phyloP scores from a whole-genome alignment of 2,329 filamentous ascomycete species.

The Monosporascus sp. region DNA sequence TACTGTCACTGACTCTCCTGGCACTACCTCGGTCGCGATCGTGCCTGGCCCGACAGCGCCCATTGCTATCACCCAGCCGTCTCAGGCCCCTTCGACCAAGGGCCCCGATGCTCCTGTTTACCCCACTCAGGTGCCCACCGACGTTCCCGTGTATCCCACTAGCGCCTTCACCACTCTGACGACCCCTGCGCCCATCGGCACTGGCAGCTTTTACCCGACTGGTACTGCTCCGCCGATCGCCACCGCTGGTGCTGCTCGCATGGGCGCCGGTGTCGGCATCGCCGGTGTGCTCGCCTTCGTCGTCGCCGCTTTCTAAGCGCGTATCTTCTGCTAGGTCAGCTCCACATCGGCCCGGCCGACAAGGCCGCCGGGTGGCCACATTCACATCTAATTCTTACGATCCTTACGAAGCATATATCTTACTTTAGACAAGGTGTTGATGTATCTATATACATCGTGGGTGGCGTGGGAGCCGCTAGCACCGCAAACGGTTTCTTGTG shows the following conservation, averaged over 20 bases:
- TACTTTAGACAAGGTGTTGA: conserved; percentile 22
- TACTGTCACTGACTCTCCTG: conserved; percentile 24
- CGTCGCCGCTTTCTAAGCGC: conserved; percentile 41
- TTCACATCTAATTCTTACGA: conserved; percentile 47
- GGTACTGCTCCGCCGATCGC: conserved; percentile 17
- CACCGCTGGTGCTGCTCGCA: conserved; percentile 28
- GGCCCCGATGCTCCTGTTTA: conserved; percentile 30
- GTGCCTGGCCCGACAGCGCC: conserved; percentile 26
- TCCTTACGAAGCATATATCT: conserved; percentile 45
- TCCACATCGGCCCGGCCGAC: conserved; percentile 5
- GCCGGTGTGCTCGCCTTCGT: conserved; percentile 39
- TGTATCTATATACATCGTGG: conserved; percentile 4
- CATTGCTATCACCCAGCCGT: conserved; percentile 18
- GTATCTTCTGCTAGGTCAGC: conserved; percentile 2
- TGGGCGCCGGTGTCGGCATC: conserved; percentile 40
- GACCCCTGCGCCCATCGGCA: conserved; percentile 33
- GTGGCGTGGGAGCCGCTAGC: not conserved
- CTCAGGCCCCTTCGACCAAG: conserved; percentile 19
- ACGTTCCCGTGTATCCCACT: conserved; percentile 30
- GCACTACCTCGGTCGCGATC: conserved; percentile 36
- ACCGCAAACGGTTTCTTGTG: not conserved
- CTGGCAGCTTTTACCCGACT: conserved; percentile 22
- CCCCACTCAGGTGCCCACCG: conserved; percentile 26
- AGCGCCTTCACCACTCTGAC: conserved; percentile 30
- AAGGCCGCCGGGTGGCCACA: not conserved